These are phyloP conservation scores for Lachancea dasiensis DNA, from an alignment of 805 yeast species.

Conservation along the genomic window DNA sequence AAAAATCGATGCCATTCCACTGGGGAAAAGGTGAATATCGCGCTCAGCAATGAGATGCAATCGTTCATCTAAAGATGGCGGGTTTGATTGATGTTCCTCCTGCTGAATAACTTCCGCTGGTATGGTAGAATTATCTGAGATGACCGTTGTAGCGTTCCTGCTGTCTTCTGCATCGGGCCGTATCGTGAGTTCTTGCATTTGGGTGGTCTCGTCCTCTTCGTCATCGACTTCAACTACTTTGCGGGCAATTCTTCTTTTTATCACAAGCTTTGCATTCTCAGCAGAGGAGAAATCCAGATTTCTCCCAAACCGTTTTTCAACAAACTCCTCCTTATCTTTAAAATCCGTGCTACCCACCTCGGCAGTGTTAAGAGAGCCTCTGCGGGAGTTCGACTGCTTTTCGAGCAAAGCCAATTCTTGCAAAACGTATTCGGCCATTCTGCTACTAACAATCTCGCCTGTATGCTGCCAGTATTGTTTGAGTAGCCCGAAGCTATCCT, in stretches of 20 bases:
- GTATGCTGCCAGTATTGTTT: constrained; percentile 95
- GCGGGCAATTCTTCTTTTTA: constrained; percentile 70
- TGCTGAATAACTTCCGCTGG: constrained; percentile 29
- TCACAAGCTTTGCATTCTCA: constrained; percentile 65
- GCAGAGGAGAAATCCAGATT: constrained; percentile 75
- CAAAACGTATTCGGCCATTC: constrained; percentile 79
- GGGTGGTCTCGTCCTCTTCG: constrained; percentile 12
- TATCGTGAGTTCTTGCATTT: constrained; percentile 1
- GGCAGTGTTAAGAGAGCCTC: constrained; percentile 4
- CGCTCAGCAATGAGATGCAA: constrained; percentile 35
- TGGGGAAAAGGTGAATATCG: constrained; percentile 78
- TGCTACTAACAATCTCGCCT: constrained; percentile 93
- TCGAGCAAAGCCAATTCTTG: constrained; percentile 47
- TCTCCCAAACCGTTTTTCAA: constrained; percentile 89
- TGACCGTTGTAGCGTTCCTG: neutral
- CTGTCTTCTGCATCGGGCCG: neutral
- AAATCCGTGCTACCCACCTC: constrained; percentile 11
- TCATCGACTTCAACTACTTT: constrained; percentile 41
- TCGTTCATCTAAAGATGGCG: constrained; percentile 4
- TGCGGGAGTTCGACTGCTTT: constrained; percentile 26
- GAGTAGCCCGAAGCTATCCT: constrained; percentile 52
- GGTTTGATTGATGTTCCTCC: constrained; percentile 1
- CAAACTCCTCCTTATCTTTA: constrained; percentile 52
- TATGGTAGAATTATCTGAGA: constrained; percentile 15
- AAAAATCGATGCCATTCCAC: constrained; percentile 92